Evolutionary conservation across 1,284 basidiomycete species (phyloP).

Genomic region (Cryptococcus sp.): DNA sequence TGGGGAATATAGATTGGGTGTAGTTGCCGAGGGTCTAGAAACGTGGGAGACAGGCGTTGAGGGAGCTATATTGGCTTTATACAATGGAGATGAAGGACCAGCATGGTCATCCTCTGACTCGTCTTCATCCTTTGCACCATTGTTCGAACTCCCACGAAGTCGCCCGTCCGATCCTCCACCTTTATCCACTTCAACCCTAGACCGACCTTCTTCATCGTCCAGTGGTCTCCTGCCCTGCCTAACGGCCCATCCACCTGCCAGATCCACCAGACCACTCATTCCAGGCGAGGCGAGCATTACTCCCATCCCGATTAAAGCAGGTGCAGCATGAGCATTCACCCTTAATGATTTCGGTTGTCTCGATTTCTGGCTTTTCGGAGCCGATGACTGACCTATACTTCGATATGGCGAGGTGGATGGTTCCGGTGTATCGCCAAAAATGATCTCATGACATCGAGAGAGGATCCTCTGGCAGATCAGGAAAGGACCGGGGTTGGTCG

Average conservation of each 20-base stretch:
- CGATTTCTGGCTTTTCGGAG: slow-evolving; percentile 4
- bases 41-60: neutral
- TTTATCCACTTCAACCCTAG: slow-evolving; percentile 40
- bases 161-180: slow-evolving; percentile 39
- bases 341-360: slow-evolving; percentile 49
- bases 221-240: slow-evolving; percentile 67
- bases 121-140: slow-evolving; percentile 35
- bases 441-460: slow-evolving; percentile 92
- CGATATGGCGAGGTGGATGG: slow-evolving; percentile 60
- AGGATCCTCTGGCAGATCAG: slow-evolving; percentile 87
- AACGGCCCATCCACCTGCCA: slow-evolving; percentile 77
- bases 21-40: slow-evolving; percentile 1
- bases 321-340: slow-evolving; percentile 66
- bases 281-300: slow-evolving; percentile 74
- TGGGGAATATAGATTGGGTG: slow-evolving; percentile 13
- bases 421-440: slow-evolving; percentile 81
- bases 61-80: neutral
- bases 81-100: neutral
- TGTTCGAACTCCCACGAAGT: slow-evolving; percentile 3
- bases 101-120: slow-evolving; percentile 35
- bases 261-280: slow-evolving; percentile 66
- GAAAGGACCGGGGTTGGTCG: slow-evolving; percentile 71
- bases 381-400: slow-evolving; percentile 51
- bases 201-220: slow-evolving; percentile 35
- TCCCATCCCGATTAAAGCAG: slow-evolving; percentile 81